These are phyloP conservation scores for Zymoseptoria passerinii DNA, from an alignment of 2,329 filamentous ascomycete genomes.

Conservation along the genomic window DNA sequence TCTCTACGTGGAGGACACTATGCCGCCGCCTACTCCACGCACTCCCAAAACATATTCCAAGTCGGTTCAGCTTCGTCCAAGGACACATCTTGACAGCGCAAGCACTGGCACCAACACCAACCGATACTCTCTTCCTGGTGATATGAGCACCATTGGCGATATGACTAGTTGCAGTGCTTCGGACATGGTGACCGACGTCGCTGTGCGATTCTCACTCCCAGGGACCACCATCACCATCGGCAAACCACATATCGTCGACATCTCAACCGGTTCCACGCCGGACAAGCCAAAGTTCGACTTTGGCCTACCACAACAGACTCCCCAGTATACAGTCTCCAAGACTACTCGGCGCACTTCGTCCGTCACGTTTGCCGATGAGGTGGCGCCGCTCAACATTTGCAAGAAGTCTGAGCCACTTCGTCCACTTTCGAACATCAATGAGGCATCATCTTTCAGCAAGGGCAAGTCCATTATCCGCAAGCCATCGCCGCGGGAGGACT, in stretches of 20 bases:
- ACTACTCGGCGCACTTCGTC: constrained; percentile 18
- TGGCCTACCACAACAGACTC: constrained; percentile 12
- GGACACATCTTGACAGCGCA: constrained; percentile 14
- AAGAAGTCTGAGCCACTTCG: constrained; percentile 22
- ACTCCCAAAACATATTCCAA: constrained; percentile 28
- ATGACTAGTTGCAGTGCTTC: constrained; percentile 25
- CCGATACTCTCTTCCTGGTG: constrained; percentile 26
- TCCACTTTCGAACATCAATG: constrained; percentile 10
- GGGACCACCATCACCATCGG: constrained; percentile 29
- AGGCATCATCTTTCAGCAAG: constrained; percentile 12
- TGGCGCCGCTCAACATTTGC: constrained; percentile 28
- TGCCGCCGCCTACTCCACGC: constrained; percentile 23
- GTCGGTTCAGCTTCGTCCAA: constrained; percentile 25
- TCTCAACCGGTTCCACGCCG: constrained; percentile 24
- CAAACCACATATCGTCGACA: constrained; percentile 28
- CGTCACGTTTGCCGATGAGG: constrained; percentile 29
- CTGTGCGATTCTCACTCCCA: constrained; percentile 32
- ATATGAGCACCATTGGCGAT: constrained; percentile 26
- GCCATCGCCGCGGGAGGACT: constrained; percentile 21
- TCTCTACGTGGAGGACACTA: constrained; percentile 11
- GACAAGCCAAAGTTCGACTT: constrained; percentile 17
- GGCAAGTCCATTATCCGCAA: constrained; percentile 23
- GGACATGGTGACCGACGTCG: constrained; percentile 30
- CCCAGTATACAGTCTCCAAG: constrained; percentile 9
- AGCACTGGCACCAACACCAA: constrained; percentile 20